These are phyloP conservation scores for Paspalum notatum DNA, from an alignment of 176 grass and related monocot genomes.

Conservation along the genomic window DNA sequence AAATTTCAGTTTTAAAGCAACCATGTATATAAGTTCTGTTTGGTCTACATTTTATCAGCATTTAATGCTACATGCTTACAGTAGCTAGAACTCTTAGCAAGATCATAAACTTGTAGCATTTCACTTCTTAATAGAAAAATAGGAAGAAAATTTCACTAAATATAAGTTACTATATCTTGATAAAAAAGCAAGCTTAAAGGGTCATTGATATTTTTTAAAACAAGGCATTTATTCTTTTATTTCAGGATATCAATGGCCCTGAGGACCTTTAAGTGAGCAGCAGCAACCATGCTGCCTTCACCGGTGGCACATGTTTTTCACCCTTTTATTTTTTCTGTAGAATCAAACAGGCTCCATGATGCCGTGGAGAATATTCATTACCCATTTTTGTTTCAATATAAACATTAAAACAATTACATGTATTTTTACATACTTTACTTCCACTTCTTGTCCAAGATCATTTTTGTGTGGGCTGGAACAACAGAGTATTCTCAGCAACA, in stretches of 20 bases:
- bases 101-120: not conserved
- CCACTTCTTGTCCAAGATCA: not conserved
- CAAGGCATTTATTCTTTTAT: slow-evolving; percentile 13
- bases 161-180: not conserved
- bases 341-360: slow-evolving; percentile 33
- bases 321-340: not conserved
- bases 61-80: not conserved
- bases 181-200: not conserved
- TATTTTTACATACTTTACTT: slow-evolving; percentile 31
- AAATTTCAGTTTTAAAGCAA: slow-evolving; percentile 28
- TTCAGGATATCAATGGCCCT: slow-evolving; percentile 59
- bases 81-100: not conserved
- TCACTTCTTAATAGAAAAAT: not conserved
- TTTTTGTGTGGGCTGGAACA: slow-evolving; percentile 4
- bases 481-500: slow-evolving; percentile 10
- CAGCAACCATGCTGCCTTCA: not conserved
- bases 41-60: not conserved
- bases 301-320: slow-evolving; percentile 17
- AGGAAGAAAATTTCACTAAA: not conserved
- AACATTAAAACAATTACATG: not conserved
- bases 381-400: slow-evolving; percentile 33
- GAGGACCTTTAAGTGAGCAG: slow-evolving; percentile 44
- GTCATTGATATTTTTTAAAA: slow-evolving; percentile 2
- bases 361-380: slow-evolving; percentile 28
- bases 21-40: not conserved